Evolutionary conservation across 2,329 filamentous ascomycete genomes (phyloP).

Genomic region (Fonsecaea pedrosoi): DNA sequence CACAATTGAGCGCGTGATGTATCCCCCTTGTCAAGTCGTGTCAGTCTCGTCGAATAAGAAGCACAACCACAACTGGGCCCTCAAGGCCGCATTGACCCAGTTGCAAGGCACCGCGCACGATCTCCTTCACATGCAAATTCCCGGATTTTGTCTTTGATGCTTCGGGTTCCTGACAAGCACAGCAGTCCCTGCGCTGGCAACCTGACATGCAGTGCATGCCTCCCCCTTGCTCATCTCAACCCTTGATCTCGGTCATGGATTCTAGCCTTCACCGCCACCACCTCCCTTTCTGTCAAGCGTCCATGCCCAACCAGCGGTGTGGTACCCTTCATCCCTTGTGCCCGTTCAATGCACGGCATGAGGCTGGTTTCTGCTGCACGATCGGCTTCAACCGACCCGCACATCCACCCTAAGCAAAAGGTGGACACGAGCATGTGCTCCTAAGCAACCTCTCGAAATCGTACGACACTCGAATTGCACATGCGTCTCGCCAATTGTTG

Average conservation of each 20-base stretch:
- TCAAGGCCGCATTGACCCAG: neutral
- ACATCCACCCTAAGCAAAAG: neutral
- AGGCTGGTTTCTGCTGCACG: constrained; percentile 1
- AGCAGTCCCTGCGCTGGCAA: constrained; percentile 1
- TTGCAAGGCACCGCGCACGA: neutral
- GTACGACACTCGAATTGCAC: neutral
- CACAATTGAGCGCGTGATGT: constrained; percentile 19
- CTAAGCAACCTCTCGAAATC: neutral
- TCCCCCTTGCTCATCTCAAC: neutral
- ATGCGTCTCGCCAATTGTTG: neutral
- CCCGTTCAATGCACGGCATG: neutral
- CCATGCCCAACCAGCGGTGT: neutral
- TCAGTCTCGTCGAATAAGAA: constrained; percentile 14
- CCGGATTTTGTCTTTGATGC: constrained; percentile 5
- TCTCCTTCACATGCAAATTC: constrained; percentile 23
- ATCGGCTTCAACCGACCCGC: constrained; percentile 17
- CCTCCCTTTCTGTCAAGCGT: neutral
- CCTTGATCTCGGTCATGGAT: neutral
- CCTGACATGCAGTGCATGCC: neutral
- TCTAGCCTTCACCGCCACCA: constrained; percentile 10
- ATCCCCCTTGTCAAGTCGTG: neutral
- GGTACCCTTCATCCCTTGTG: neutral
- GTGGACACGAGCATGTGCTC: constrained; percentile 15
- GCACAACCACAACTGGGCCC: neutral
- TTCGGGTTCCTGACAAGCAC: constrained; percentile 18